Evolutionary conservation across 2,329 filamentous ascomycete genomes (phyloP).

Genomic region (Trichophyton rubrum): DNA sequence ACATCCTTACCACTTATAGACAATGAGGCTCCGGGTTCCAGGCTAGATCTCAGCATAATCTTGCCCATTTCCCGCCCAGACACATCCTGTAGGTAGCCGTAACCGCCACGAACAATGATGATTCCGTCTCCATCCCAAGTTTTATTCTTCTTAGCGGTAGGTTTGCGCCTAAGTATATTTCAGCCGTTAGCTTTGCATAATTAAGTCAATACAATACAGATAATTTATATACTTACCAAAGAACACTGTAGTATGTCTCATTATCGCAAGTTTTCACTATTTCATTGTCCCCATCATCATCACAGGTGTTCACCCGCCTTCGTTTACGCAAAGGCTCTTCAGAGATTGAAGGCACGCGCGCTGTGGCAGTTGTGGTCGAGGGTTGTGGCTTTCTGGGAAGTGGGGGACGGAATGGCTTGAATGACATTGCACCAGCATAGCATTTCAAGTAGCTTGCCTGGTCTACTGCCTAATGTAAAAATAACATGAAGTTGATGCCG

Average conservation of each 20-base stretch:
- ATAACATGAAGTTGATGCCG: no score
- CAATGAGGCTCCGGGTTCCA: conserved; percentile 49
- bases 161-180: conserved; percentile 45
- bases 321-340: conserved; percentile 25
- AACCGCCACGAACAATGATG: conserved; percentile 44
- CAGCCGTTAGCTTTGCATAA: conserved; percentile 1
- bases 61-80: conserved; percentile 52
- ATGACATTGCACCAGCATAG: background rate
- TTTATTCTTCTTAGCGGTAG: conserved; percentile 60
- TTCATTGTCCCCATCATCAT: conserved; percentile 13
- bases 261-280: conserved; percentile 14
- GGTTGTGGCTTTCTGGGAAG: conserved; percentile 26
- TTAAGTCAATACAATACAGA: background rate
- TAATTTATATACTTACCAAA: conserved; percentile 28
- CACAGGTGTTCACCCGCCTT: conserved; percentile 20
- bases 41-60: conserved; percentile 41
- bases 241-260: conserved; percentile 33
- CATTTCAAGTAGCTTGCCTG: background rate
- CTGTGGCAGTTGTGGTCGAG: background rate
- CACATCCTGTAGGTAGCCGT: conserved; percentile 49
- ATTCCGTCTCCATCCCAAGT: conserved; percentile 66
- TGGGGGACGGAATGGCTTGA: conserved; percentile 35
- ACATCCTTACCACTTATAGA: conserved; percentile 56
- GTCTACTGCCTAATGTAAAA: no score
- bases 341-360: background rate